A percentile compares a stretch with the other conserved stretches of the same genome.
Evolutionary conservation across 2,329 filamentous ascomycete genomes (phyloP).

Genomic region (Aspergillus thermomutatus): DNA sequence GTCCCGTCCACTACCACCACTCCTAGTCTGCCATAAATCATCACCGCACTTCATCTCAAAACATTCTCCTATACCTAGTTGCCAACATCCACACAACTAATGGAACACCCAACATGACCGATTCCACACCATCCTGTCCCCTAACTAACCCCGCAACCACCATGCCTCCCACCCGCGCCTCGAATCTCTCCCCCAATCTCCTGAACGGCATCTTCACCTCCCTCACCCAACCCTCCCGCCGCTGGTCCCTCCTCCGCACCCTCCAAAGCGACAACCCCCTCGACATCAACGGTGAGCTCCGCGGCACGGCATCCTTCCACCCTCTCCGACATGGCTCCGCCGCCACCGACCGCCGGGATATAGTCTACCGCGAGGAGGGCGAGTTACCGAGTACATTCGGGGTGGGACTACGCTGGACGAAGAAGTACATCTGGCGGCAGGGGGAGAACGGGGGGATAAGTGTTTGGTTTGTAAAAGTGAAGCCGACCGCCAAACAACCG

Average conservation of each 20-base stretch:
- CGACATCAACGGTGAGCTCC: conserved; percentile 42
- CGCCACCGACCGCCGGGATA: conserved; percentile 17
- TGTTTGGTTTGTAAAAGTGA: conserved; percentile 45
- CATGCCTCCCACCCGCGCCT: background rate
- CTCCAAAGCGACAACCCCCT: conserved; percentile 40
- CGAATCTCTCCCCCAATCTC: conserved; percentile 14
- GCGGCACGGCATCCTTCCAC: conserved; percentile 39
- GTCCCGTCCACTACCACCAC: background rate
- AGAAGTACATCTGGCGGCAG: conserved; percentile 46
- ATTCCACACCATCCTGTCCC: background rate
- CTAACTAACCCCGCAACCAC: background rate
- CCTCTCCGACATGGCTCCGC: conserved; percentile 8
- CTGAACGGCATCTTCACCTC: conserved; percentile 27
- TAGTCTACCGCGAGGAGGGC: conserved; percentile 44
- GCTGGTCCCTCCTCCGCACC: conserved; percentile 37
- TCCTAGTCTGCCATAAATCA: background rate
- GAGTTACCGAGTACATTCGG: conserved; percentile 32
- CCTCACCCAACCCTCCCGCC: conserved; percentile 22
- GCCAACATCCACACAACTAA: background rate
- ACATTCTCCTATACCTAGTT: background rate
- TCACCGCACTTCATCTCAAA: background rate
- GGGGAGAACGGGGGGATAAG: conserved; percentile 31
- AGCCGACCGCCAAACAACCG: background rate
- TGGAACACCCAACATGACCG: background rate
- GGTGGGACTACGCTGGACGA: conserved; percentile 33